Base-by-base conservation (phyloP, 257 asterid species). In the Striga asiatica region DNA sequence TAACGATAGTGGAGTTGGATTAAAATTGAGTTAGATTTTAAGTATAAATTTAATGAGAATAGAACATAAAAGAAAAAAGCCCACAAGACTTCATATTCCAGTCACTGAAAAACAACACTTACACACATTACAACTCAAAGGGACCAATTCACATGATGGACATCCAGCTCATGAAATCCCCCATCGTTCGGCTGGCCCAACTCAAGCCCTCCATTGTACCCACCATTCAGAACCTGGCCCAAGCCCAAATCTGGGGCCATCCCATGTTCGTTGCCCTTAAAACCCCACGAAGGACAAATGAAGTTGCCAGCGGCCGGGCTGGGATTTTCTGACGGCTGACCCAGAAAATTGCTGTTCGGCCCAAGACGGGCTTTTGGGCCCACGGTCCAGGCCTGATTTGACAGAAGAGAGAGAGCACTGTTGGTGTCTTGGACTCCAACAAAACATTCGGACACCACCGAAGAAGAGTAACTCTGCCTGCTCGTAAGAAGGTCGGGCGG, bases 361-460 rank as follows among this genome's bases (percentile, higher is more conserved):
- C 72, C 92, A 29, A 72, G 82, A 70, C 64, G 86, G 80, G 54
- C 58, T 68, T 84, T 76, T 28, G 89, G 71, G 74, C 60, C 68
- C n/a, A n/a, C n/a, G 72, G 58, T 71, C 94, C 94, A 89, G 35
- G 89, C 77, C 48, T 81, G 88, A 56, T 71, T 89, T 89, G 98
- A 89, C 96, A 83, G 96, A 86, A 89, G 98, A 89, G 95, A 89
- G 98, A 79, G 98, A 89, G 95, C 98, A 72, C 73, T 66, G 65
- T 56, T 63, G 72, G 89, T 77, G 67, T 71, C 81, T 0, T 83
- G 68, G 65, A 65, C 79, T 49, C 81, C 81, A n/a, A 38, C 34
- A 57, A 54, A 79, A 61, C 81, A 65, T 58, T 81, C 76, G 62
- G 89, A 70, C 61, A 61, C 76, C 51, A 73, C 71, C 10, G 79